Conservation (phyloP, 495 filamentous ascomycete species). For the Collariella sp. region DNA sequence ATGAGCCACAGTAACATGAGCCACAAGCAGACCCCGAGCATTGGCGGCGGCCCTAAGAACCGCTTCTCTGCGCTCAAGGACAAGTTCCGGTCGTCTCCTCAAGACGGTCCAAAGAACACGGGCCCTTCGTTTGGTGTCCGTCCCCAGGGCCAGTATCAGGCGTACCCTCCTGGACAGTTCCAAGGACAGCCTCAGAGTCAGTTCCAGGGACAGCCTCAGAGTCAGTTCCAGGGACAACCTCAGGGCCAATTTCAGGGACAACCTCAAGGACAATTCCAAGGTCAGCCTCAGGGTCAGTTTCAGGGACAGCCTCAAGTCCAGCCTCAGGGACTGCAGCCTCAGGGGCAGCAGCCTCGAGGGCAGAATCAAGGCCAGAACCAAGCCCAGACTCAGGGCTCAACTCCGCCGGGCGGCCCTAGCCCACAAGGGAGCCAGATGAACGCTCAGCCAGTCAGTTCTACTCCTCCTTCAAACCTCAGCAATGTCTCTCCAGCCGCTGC, state of each 20-base stretch:
- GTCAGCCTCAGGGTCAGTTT: background rate
- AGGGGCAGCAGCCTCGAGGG: background rate
- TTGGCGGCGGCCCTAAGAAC: slow-evolving; percentile 23
- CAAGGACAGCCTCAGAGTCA: slow-evolving; percentile 2
- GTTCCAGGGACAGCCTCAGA: slow-evolving; percentile 8
- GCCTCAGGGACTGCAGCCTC: slow-evolving; percentile 1
- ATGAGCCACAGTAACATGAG: slow-evolving; percentile 1
- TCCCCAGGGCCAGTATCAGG: slow-evolving; percentile 11
- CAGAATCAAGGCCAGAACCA: background rate
- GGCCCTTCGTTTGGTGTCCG: slow-evolving; percentile 4
- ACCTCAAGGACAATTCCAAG: slow-evolving; percentile 1
- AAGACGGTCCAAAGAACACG: background rate
- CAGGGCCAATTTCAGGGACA: slow-evolving; percentile 3
- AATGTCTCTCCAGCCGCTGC: background rate
- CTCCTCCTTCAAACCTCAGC: background rate
- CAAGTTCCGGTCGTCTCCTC: slow-evolving; percentile 16
- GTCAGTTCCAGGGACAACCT: background rate
- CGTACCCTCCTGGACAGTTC: background rate
- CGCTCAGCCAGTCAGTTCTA: background rate
- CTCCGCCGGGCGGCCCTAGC: background rate
- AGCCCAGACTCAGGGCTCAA: background rate
- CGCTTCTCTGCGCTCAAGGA: slow-evolving; percentile 26
- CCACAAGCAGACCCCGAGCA: slow-evolving; percentile 6
- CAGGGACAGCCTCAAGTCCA: slow-evolving; percentile 1
- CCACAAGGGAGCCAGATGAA: background rate